These are phyloP conservation scores for Trichoderma afroharzianum DNA, from an alignment of 2,329 filamentous ascomycete genomes.

Conservation along the genomic window DNA sequence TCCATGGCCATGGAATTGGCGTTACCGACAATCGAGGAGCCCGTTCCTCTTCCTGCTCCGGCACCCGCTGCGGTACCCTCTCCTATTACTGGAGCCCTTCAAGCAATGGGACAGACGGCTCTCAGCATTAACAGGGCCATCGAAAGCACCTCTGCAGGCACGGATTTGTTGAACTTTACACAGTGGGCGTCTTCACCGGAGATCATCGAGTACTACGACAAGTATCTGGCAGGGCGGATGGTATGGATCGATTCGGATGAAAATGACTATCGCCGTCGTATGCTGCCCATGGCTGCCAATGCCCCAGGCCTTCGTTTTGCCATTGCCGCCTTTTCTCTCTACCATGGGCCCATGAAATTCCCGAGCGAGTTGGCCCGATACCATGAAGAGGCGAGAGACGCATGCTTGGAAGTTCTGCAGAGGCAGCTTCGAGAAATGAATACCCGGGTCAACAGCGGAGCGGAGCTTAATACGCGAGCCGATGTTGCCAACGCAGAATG, in stretches of 20 bases:
- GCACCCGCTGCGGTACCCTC: background rate
- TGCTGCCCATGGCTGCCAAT: slow-evolving; percentile 27
- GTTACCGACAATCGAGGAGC: background rate
- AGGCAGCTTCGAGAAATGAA: slow-evolving; percentile 27
- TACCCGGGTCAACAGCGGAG: slow-evolving; percentile 22
- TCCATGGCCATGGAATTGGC: slow-evolving; percentile 1
- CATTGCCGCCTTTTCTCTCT: slow-evolving; percentile 27
- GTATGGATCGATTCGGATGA: slow-evolving; percentile 31
- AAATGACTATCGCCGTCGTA: slow-evolving; percentile 28
- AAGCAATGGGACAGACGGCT: background rate
- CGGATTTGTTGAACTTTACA: slow-evolving; percentile 18
- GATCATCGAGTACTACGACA: slow-evolving; percentile 30
- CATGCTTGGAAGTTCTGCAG: slow-evolving; percentile 26
- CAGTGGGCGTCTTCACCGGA: slow-evolving; percentile 22
- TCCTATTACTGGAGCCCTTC: background rate
- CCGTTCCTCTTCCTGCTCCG: background rate
- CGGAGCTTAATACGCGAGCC: slow-evolving; percentile 22
- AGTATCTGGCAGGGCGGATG: slow-evolving; percentile 30
- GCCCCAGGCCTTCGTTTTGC: slow-evolving; percentile 29
- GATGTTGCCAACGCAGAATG: slow-evolving; percentile 29
- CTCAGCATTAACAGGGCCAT: background rate
- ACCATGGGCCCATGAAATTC: slow-evolving; percentile 26
- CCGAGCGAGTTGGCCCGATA: slow-evolving; percentile 23
- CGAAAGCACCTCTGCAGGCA: background rate
- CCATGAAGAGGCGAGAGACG: slow-evolving; percentile 28